Conservation (phyloP, 345 rosid species). For the Laguncularia racemosa region DNA sequence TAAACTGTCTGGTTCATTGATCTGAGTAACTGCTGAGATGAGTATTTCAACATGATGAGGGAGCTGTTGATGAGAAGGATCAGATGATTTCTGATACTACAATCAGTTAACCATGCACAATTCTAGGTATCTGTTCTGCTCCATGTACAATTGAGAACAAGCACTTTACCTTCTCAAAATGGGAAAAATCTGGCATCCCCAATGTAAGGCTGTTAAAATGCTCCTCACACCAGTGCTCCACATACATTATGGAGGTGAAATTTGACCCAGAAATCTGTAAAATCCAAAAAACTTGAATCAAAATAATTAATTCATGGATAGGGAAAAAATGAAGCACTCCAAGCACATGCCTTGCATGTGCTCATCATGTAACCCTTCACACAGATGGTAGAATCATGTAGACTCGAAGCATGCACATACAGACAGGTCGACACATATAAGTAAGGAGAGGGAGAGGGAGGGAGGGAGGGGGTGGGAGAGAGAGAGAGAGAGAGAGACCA, state of each 20-base stretch:
- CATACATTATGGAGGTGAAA: constrained; percentile 83
- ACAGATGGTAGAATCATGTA: too few species aligned
- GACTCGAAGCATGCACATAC: too few species aligned
- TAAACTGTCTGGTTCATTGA: constrained; percentile 95
- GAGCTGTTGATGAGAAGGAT: constrained; percentile 35
- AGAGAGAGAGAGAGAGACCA: constrained; percentile 40
- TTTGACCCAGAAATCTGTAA: constrained; percentile 72
- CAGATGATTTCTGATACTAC: neutral
- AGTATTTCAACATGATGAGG: constrained; percentile 77
- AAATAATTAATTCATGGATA: neutral
- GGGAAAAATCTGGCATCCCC: constrained; percentile 88
- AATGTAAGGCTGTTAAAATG: constrained; percentile 56
- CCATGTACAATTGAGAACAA: neutral
- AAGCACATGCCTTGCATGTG: neutral
- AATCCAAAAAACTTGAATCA: neutral
- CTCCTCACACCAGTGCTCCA: constrained; percentile 98
- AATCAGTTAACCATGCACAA: neutral
- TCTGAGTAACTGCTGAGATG: constrained; percentile 75
- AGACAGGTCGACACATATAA: neutral
- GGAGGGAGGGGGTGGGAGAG: neutral
- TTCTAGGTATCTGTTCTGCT: neutral
- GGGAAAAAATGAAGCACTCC: constrained; percentile 2
- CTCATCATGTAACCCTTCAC: too few species aligned
- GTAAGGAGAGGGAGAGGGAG: neutral
- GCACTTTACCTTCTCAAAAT: constrained; percentile 64